Evolutionary conservation across 1,284 basidiomycete genomes (phyloP), one percentile per base, ranked within the genome.

Genomic region (Kalmanozyma brasiliensis): DNA sequence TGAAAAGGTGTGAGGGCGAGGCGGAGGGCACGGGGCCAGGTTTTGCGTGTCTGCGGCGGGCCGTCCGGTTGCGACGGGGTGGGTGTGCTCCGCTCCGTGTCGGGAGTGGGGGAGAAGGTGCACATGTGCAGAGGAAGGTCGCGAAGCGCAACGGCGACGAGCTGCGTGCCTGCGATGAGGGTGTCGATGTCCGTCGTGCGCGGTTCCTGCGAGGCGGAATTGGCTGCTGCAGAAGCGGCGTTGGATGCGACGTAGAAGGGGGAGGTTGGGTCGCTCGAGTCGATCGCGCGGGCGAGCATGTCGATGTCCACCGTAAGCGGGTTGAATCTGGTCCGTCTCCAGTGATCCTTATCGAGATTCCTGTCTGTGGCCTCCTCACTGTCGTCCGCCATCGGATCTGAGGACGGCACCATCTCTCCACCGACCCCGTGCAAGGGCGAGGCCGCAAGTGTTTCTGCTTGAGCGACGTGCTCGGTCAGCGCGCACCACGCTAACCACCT

Each of bases 101-200:
- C 8, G 13, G 42, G 17, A 13, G 23, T 16, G 14, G 16, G 16
- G 20, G 41, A 29, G 24, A 53, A 58, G 35, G 20, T 43, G 32
- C 56, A 60, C n/a, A 63, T 36, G 19, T 69, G 66, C 20, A 63
- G 1, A 8, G 60, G 48, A 0, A 69, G 32, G 34, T 69, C 56
- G 32, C 32, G 33, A 16, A 69, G 42, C 1, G 33, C 29, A 3
- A 51, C 11, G 4, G 44, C 32, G 10, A 58, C 17, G 3, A 69
- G 60, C 17, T 51, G 40, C 1, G 56, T 63, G 0, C 51, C 60
- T 8, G 52, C 52, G 13, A 59, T 29, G 14, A 69, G 20, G 1
- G 40, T 34, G 13, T 47, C 44, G 16, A 58, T 59, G 26, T 40
- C 24, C 7, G 52, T 48, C 2, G 24, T 37, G 22, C 22, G 22